Base-by-base conservation (phyloP, 306 rosid species). In the Cyclanthera cordifolia region DNA sequence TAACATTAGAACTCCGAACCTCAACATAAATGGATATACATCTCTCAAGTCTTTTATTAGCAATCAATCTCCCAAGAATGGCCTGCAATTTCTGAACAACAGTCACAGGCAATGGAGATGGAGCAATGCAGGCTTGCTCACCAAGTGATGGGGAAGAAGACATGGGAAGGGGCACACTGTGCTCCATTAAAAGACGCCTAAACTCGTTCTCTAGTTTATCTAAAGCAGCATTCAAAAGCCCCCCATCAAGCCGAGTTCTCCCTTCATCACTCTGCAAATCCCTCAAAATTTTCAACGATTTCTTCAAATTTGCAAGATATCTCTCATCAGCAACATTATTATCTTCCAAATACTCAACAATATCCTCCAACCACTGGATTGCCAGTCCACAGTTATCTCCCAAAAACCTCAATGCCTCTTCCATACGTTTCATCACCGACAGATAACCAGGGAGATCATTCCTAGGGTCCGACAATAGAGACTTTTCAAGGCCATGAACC, bases 341-440 rank as follows among this genome's bases (percentile, higher is more conserved):
- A 67, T 94, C 99, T 71, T 86, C 90, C 78, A 94, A 81, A 74
- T 94, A 94, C 96, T 94, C 99, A 39, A 94, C 90, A 64, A 94
- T 94, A 75, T 90, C 99, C 81, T 94, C 97, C 85, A 94, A 74
- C 99, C 99, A 94, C 51, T 94, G 97, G 74, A 85, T 85, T 28
- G 97, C 99, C 80, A 94, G 74, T 5, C 96, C 99, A 46, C 95
- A 90, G 52, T 90, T 94, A 45, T 88, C 96, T 13, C 90, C 94
- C 81, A 94, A 67, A 52, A 94, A 94, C 70, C 82, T 79, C 80
- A 94, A 73, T 25, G 99, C 99, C 91, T 94, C 99, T 73, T 88
- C 84, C 14, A 94, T 89, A 23, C 99, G 97, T 82, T 88, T 94
- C 87, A 90, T 66, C 59, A 94, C 95, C 0, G 99, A 80, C 75